Evolutionary conservation across 169 alveolate species (phyloP).

Genomic region (Cryptosporidium felis): DNA sequence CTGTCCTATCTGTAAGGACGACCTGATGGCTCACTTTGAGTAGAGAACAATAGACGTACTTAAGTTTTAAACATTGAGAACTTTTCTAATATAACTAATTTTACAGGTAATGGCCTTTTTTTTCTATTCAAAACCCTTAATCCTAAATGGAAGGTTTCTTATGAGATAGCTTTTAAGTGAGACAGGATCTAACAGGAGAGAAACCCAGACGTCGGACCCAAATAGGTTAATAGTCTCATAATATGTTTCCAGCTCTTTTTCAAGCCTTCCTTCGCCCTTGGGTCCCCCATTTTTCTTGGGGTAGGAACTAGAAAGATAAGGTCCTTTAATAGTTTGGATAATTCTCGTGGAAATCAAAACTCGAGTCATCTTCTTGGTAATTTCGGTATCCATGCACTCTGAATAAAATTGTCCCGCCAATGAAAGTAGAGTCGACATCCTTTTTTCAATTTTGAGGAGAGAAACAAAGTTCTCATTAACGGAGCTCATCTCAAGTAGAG

Average conservation of each 20-base stretch:
- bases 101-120: neutral
- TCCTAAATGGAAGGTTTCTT: constrained; percentile 12
- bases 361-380: constrained; percentile 3
- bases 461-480: neutral
- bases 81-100: neutral
- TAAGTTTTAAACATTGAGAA: neutral
- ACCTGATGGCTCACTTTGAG: constrained; percentile 69
- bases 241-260: neutral
- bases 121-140: constrained; percentile 7
- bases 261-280: no score
- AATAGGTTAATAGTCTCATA: neutral
- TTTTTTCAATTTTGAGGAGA: neutral
- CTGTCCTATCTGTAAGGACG: constrained; percentile 80
- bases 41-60: neutral
- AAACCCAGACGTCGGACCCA: constrained; percentile 35
- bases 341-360: constrained; percentile 12
- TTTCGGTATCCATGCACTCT: neutral
- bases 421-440: constrained; percentile 34
- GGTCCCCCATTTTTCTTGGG: no score
- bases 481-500: neutral
- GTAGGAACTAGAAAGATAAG: neutral
- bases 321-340: constrained; percentile 18
- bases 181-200: neutral
- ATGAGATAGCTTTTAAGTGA: neutral
- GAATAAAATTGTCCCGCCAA: neutral